These are phyloP conservation scores for Martensiomyces pterosporus DNA, from an alignment of 192 early-diverging fungal species.

Conservation along the genomic window DNA sequence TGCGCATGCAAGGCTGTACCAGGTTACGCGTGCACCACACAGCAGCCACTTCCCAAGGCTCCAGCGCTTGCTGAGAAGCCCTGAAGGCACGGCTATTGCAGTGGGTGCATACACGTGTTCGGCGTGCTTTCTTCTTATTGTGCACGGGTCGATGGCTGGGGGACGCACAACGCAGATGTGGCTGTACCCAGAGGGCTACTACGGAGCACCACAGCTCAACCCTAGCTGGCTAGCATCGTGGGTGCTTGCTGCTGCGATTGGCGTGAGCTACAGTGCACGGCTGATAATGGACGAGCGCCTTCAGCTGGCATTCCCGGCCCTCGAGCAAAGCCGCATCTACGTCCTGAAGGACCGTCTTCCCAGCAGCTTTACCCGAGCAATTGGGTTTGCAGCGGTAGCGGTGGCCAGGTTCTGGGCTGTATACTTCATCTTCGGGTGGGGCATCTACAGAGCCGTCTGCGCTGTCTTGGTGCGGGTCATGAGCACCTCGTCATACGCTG, in stretches of 20 bases:
- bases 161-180: conserved; percentile 25
- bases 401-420: conserved; percentile 37
- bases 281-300: conserved; percentile 36
- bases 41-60: conserved; percentile 39
- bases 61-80: conserved; percentile 43
- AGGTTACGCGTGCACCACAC: conserved; percentile 32
- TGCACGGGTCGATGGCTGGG: conserved; percentile 33
- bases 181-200: conserved; percentile 44
- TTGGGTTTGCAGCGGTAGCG: conserved; percentile 19
- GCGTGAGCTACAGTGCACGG: conserved; percentile 19
- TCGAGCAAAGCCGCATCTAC: conserved; percentile 46
- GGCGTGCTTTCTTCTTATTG: conserved; percentile 21
- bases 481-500: conserved; percentile 37
- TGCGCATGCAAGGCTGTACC: conserved; percentile 28
- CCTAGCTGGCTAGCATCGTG: conserved; percentile 40
- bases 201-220: conserved; percentile 47
- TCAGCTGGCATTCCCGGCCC: conserved; percentile 39
- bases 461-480: conserved; percentile 23
- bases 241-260: conserved; percentile 20
- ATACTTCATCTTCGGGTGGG: conserved; percentile 45
- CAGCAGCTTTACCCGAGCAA: conserved; percentile 18
- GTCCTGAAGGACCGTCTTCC: conserved; percentile 42
- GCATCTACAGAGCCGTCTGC: conserved; percentile 33
- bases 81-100: conserved; percentile 9
- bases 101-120: conserved; percentile 12